Conservation (phyloP, 768 basidiomycete genomes). For the Lentinula lateritia region DNA sequence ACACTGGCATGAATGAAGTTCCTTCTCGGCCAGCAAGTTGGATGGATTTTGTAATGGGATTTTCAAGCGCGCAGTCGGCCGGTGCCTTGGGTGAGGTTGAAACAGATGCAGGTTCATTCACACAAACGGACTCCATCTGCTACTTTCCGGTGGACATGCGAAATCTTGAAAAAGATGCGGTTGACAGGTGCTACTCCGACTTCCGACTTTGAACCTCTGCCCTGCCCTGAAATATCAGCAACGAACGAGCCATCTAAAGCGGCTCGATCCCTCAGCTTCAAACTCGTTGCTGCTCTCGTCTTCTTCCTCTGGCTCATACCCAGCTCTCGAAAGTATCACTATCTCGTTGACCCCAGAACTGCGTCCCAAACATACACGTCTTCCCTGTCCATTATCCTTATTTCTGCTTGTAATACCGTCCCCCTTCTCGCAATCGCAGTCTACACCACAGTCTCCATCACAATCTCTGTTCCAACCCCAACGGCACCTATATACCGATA, state of each 20-base stretch:
- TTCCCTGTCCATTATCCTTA: constrained; percentile 32
- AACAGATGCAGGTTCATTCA: neutral
- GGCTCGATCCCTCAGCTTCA: neutral
- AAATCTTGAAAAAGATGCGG: constrained; percentile 3
- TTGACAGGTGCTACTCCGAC: neutral
- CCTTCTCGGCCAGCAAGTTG: constrained; percentile 1
- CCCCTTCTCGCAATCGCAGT: constrained; percentile 8
- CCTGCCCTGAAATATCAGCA: neutral
- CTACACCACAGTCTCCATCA: constrained; percentile 11
- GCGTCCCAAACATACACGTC: constrained; percentile 27
- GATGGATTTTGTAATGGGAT: neutral
- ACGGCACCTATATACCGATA: constrained; percentile 46
- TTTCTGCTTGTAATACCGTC: neutral
- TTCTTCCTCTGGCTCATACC: constrained; percentile 11
- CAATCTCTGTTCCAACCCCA: constrained; percentile 7
- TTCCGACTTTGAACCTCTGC: neutral
- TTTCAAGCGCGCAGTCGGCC: neutral
- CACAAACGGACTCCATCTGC: neutral
- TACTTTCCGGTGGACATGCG: constrained; percentile 1
- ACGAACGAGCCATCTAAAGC: neutral
- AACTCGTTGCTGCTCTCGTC: neutral
- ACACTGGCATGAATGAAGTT: neutral
- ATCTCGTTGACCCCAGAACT: constrained; percentile 4
- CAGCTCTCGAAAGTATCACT: constrained; percentile 10
- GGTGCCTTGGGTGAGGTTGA: neutral